Evolutionary conservation across 73 alveolate species (phyloP).

Genomic region (Effrenium voratum): DNA sequence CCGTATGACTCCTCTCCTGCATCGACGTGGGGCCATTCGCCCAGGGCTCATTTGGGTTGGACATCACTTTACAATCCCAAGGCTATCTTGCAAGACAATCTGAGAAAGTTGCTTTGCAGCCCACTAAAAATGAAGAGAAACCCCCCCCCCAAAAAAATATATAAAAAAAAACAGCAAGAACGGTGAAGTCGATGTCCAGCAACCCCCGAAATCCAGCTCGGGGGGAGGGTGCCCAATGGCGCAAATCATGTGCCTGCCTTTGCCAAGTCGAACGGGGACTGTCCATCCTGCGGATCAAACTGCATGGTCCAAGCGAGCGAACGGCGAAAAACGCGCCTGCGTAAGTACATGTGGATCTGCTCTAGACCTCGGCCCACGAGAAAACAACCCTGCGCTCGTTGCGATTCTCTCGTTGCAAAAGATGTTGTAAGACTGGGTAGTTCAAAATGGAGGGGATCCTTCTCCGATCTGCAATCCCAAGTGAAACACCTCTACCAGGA

Average conservation of each 20-base stretch:
- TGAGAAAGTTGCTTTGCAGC: too few relatives aligned
- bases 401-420: background rate
- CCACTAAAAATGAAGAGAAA: background rate
- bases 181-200: background rate
- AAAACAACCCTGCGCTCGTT: background rate
- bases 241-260: background rate
- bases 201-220: background rate
- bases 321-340: conserved; percentile 13
- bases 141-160: background rate
- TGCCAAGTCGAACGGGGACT: conserved; percentile 68
- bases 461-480: background rate
- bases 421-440: too few relatives aligned
- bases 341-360: conserved; percentile 83
- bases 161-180: too few relatives aligned
- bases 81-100: too few relatives aligned
- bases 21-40: background rate
- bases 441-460: background rate
- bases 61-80: too few relatives aligned
- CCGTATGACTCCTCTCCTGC: conserved; percentile 59
- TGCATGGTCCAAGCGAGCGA: too few relatives aligned
- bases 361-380: conserved; percentile 1
- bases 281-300: conserved; percentile 38
- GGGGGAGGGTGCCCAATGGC: background rate
- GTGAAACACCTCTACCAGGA: background rate
- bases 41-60: background rate